Evolutionary conservation across 176 grass and related monocot genomes (phyloP), one percentile per base, ranked within the genome.

Genomic region (Eleusine indica): DNA sequence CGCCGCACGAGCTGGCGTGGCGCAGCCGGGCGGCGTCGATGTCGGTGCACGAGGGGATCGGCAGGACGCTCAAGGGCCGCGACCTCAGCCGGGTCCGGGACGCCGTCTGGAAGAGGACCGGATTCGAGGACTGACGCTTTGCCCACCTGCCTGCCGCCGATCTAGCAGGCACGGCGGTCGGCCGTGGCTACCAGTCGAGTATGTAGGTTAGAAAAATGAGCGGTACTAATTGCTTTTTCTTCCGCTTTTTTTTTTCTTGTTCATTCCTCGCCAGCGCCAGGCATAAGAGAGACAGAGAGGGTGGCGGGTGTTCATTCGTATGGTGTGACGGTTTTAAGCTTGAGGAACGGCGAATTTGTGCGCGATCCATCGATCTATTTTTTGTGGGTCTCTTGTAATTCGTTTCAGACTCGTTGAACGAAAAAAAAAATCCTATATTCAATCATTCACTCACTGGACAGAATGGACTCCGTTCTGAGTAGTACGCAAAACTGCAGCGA

Each of bases 61-160:
- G 96, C 3, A 42, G 96, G 76, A 98, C 96, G 44, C 96, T 98
- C 48, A 98, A 98, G 88, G 96, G 96, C 17, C 91, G 93, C 3
- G 96, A 98, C 85, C 89, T 98, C 82, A 95, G 96, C 84, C 87
- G 93, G 3, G 91, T 98, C 68, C 87, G 96, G 12, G 92, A 98
- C 73, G 96, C 93, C n/a, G 90, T 98, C 22, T 98, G 96, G 96
- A 92, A 98, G 86, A 82, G 71, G 86, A 98, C 91, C 56, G 96
- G 96, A 43, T 98, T 98, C 86, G 84, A 95, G 88, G 90, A 94
- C 80, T 98, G 1, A 10, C 7, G 4, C 22, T n/a, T 2, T 7
- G 2, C 9, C 21, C 57, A 60, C 57, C 62, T 16, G 53, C 53
- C 18, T 57, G 62, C 62, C 62, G 28, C 10, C 0, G 61, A 30